Evolutionary conservation across 768 basidiomycete species (phyloP).

Genomic region (Heimioporus sp.): DNA sequence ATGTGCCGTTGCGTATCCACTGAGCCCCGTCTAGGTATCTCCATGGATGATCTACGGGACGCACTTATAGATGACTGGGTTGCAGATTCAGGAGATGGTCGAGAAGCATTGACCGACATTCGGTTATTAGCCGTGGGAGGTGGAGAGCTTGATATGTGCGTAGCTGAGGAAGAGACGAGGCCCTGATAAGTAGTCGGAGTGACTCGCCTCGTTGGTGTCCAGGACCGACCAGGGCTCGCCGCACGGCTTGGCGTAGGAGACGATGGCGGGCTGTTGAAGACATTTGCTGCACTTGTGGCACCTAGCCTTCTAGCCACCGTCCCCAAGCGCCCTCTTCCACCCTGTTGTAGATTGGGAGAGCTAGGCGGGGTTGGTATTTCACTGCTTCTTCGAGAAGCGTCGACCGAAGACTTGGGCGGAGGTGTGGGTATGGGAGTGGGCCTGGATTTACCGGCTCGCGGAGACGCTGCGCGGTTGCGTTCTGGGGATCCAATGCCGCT

Average conservation of each 20-base stretch:
- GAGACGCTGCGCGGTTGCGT: constrained; percentile 29
- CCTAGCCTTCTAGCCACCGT: constrained; percentile 35
- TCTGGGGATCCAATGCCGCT: constrained; percentile 21
- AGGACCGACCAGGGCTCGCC: constrained; percentile 42
- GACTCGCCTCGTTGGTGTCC: constrained; percentile 40
- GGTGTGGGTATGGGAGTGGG: constrained; percentile 31
- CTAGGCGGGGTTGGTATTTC: constrained; percentile 45
- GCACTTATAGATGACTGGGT: constrained; percentile 27
- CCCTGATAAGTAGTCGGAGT: constrained; percentile 42
- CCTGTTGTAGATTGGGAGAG: constrained; percentile 45
- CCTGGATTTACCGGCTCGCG: constrained; percentile 32
- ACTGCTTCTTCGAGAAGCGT: constrained; percentile 34
- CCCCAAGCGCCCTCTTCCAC: constrained; percentile 34
- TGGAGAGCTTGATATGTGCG: constrained; percentile 40
- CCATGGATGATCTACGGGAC: constrained; percentile 33
- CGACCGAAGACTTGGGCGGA: constrained; percentile 31
- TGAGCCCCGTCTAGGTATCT: constrained; percentile 14
- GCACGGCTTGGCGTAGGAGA: constrained; percentile 39
- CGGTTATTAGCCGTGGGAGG: constrained; percentile 31
- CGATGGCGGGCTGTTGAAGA: constrained; percentile 36
- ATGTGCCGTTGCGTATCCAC: constrained; percentile 27
- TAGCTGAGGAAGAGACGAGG: constrained; percentile 47
- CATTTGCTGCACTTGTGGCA: constrained; percentile 40
- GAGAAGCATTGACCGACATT: constrained; percentile 23
- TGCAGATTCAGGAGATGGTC: constrained; percentile 12